phyloP scores from a whole-genome alignment of 805 yeast genomes.

The Candida ponderosae region DNA sequence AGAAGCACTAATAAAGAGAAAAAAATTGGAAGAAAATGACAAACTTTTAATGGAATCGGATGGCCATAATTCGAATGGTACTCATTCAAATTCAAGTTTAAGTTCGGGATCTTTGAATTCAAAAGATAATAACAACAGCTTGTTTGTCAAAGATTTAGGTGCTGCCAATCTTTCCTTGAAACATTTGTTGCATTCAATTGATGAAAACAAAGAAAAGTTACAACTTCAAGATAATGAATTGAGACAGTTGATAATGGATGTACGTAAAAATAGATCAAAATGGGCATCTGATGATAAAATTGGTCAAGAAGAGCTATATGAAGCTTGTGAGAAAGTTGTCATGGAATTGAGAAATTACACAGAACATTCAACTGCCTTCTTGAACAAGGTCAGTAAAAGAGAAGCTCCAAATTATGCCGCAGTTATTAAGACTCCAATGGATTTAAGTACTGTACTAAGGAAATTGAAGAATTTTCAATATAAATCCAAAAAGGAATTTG shows the following conservation, averaged over 20 bases:
- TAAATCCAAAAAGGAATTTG: constrained; percentile 78
- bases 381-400: constrained; percentile 92
- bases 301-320: constrained; percentile 97
- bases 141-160: constrained; percentile 42
- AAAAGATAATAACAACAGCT: constrained; percentile 17
- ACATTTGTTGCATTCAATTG: constrained; percentile 73
- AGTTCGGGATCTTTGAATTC: no score
- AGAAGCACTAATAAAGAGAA: constrained; percentile 67
- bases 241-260: constrained; percentile 81
- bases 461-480: constrained; percentile 80
- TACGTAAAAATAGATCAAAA: constrained; percentile 88
- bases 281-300: constrained; percentile 95
- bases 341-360: constrained; percentile 85
- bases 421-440: constrained; percentile 92
- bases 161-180: constrained; percentile 74
- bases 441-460: constrained; percentile 86
- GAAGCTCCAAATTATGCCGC: constrained; percentile 97
- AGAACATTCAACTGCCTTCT: constrained; percentile 92
- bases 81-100: constrained; percentile 18
- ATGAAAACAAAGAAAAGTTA: constrained; percentile 68
- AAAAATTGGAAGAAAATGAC: constrained; percentile 76
- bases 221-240: constrained; percentile 75
- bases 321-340: constrained; percentile 94
- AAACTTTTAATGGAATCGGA: constrained; percentile 38
- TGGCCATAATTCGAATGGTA: constrained; percentile 18